Percentiles rank a stretch among this genome's conserved stretches.
Conservation (phyloP, 2,329 filamentous ascomycete genomes). For the Didymella arachidicola region DNA sequence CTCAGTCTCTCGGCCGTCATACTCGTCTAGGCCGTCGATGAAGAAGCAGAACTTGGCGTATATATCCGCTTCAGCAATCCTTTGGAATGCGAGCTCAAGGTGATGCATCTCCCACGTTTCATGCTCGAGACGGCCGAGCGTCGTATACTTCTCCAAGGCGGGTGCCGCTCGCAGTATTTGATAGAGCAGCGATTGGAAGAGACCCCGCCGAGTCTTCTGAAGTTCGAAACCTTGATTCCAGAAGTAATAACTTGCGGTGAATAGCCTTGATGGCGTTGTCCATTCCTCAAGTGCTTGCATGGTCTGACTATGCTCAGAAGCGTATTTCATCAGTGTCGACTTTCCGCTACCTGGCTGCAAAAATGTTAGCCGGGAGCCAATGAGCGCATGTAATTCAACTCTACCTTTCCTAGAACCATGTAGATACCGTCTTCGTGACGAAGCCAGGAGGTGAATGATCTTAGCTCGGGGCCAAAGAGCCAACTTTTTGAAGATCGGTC, state of each 20-base stretch:
- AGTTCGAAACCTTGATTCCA: conserved; percentile 25
- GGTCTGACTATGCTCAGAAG: conserved; percentile 15
- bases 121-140: background rate
- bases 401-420: background rate
- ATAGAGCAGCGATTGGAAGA: conserved; percentile 24
- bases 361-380: background rate
- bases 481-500: background rate
- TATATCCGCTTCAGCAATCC: conserved; percentile 7
- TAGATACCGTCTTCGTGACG: background rate
- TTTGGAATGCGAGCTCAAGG: background rate
- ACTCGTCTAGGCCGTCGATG: conserved; percentile 26
- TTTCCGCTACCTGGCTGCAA: conserved; percentile 56
- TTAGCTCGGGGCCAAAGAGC: background rate
- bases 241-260: conserved; percentile 39
- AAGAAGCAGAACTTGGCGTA: conserved; percentile 23
- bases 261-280: background rate
- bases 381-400: background rate
- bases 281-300: background rate
- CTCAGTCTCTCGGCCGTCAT: conserved; percentile 10
- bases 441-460: background rate
- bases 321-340: conserved; percentile 55
- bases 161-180: conserved; percentile 23
- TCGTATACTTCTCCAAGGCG: background rate
- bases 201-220: conserved; percentile 21
- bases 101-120: background rate